phyloP scores from a whole-genome alignment of 1,284 basidiomycete genomes.

The Vanrija humicola region DNA sequence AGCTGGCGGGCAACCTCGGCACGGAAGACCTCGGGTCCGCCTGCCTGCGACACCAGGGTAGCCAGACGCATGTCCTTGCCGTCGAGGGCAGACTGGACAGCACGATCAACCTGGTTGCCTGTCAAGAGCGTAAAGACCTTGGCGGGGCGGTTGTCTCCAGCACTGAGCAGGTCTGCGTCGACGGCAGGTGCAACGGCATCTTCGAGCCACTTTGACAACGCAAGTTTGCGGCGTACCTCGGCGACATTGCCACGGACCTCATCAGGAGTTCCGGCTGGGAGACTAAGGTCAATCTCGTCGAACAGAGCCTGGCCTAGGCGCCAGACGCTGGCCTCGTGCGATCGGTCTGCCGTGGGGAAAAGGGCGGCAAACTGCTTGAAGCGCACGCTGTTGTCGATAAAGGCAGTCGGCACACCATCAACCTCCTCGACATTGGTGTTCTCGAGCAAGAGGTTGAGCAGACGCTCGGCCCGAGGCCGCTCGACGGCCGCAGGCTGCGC shows the following conservation, averaged over 20 bases:
- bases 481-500: constrained; percentile 47
- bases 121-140: constrained; percentile 74
- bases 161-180: constrained; percentile 66
- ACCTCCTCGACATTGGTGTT: constrained; percentile 63
- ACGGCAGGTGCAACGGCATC: constrained; percentile 68
- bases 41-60: constrained; percentile 84
- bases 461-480: constrained; percentile 56
- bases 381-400: constrained; percentile 58
- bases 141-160: constrained; percentile 52
- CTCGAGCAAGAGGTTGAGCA: constrained; percentile 74
- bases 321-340: constrained; percentile 76
- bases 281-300: constrained; percentile 67
- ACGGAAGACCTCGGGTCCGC: constrained; percentile 72
- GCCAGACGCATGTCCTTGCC: constrained; percentile 80
- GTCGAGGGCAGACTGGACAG: constrained; percentile 71
- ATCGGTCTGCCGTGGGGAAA: constrained; percentile 69
- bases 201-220: constrained; percentile 81
- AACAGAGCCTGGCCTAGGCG: constrained; percentile 87
- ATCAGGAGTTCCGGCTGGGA: constrained; percentile 59
- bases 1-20: constrained; percentile 75
- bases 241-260: constrained; percentile 51
- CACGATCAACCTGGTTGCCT: constrained; percentile 81
- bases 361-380: constrained; percentile 74
- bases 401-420: constrained; percentile 59
- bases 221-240: constrained; percentile 69